Evolutionary conservation across 1,284 basidiomycete genomes (phyloP), one percentile per base, ranked within the genome.

Genomic region (Ceratobasidium papillatum): DNA sequence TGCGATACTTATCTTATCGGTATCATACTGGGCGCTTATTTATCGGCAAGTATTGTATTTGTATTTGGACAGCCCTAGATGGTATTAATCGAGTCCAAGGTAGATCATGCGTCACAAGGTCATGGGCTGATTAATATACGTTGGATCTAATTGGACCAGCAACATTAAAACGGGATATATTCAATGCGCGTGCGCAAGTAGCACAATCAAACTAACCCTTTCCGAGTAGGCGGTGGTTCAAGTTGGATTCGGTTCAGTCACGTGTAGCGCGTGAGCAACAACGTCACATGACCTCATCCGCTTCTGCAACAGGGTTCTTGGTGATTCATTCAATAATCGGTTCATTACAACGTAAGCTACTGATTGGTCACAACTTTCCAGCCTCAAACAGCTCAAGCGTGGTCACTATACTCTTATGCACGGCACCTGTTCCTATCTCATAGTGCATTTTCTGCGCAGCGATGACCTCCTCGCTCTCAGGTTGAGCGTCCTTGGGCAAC

Each of bases 371-470:
- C 58, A 73, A 54, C 59, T 73, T 54, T 2, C 59, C 71, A 47
- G 47, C 71, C 59, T 63, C 71, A 17, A 63, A 52, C 59, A 73
- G n/a, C 45, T 73, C 47, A 30, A 73, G 7, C n/a, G 43, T 63
- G 3, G 47, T 45, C 47, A 25, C 47, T 17, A 73, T 30, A 12
- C 47, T 63, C 19, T 62, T 25, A 5, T 41, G 34, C 27, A 73
- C 71, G 36, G 59, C 59, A 1, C 19, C 34, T 14, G 36, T 41
- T 4, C 41, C 43, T 25, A 30, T 38, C 30, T 51, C 32, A 9
- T 73, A 62, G 19, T 38, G 12, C 62, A 30, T 56, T 54, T 49
- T 22, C 47, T 49, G n/a, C 30, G 47, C 25, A 25, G 27, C 30
- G 5, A 22, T 25, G 14, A n/a, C 45, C 34, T 52, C 59, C 17